Conservation (phyloP, 352 stramenopile genomes). For the Phytophthora citrophthora region DNA sequence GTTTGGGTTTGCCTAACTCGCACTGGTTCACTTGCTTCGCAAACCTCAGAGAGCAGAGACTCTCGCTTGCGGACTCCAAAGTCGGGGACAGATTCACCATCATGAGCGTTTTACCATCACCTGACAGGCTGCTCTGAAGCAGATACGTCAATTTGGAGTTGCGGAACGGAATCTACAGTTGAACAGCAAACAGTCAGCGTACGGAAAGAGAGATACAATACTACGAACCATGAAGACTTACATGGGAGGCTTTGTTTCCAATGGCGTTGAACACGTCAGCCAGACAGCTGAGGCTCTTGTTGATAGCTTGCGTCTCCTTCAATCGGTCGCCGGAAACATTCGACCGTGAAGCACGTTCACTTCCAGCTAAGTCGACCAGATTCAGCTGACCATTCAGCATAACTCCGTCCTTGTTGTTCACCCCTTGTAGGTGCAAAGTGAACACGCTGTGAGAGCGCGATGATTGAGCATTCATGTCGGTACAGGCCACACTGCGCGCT, state of each 20-base stretch:
- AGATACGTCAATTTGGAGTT: slow-evolving; percentile 99
- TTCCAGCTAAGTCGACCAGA: slow-evolving; percentile 83
- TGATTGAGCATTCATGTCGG: slow-evolving; percentile 94
- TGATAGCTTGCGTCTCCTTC: slow-evolving; percentile 98
- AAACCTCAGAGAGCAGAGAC: slow-evolving; percentile 98
- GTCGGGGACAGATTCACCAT: slow-evolving; percentile 98
- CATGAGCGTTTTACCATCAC: slow-evolving; percentile 99
- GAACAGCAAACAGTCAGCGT: not conserved
- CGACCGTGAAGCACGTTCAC: slow-evolving; percentile 81
- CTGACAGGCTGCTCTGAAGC: slow-evolving; percentile 97
- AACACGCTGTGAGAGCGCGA: slow-evolving; percentile 86
- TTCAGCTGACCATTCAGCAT: slow-evolving; percentile 76
- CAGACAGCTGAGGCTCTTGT: slow-evolving; percentile 98
- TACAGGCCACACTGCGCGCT: slow-evolving; percentile 81
- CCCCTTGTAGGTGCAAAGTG: slow-evolving; percentile 74
- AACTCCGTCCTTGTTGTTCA: slow-evolving; percentile 83
- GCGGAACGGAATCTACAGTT: slow-evolving; percentile 92
- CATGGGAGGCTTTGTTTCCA: slow-evolving; percentile 94
- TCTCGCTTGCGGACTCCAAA: slow-evolving; percentile 94
- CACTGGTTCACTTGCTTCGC: slow-evolving; percentile 97
- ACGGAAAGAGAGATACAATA: not conserved
- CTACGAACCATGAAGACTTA: slow-evolving; percentile 39
- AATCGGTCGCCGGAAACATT: slow-evolving; percentile 92
- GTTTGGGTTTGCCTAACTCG: slow-evolving; percentile 96
- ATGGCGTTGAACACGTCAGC: slow-evolving; percentile 99